Conservation (phyloP, 257 asterid species). For the Handroanthus guayacan region DNA sequence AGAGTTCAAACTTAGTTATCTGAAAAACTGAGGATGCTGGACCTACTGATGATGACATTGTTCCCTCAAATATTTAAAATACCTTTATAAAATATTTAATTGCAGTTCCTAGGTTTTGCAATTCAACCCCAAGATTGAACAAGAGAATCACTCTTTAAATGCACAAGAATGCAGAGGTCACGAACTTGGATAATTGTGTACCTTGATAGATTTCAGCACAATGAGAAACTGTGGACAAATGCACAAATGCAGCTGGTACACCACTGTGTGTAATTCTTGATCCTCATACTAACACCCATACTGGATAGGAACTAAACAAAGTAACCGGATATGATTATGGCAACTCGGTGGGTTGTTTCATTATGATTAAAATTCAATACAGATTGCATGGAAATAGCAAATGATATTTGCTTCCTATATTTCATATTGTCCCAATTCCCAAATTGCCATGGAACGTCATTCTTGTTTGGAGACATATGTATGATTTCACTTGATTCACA, state of each 20-base stretch:
- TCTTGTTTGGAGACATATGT: no score
- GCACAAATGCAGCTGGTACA: no score
- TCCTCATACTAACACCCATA: not conserved
- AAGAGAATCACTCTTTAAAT: not conserved
- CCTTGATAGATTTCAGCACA: not conserved
- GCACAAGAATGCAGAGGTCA: not conserved
- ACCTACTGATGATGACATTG: constrained; percentile 13
- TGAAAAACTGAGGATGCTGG: not conserved
- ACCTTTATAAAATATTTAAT: no score
- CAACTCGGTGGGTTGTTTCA: not conserved
- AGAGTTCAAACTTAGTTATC: not conserved
- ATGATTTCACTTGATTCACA: no score
- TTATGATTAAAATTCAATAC: not conserved
- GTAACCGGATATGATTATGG: constrained; percentile 9
- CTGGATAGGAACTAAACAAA: constrained; percentile 5
- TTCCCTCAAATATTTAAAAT: not conserved
- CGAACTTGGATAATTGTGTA: not conserved
- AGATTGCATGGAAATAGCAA: not conserved
- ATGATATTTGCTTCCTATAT: not conserved
- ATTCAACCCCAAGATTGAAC: not conserved
- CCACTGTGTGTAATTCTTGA: no score
- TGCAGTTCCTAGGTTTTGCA: not conserved
- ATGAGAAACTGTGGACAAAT: constrained; percentile 1
- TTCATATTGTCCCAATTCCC: not conserved
- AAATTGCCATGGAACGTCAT: no score